phyloP scores from a whole-genome alignment of 768 basidiomycete genomes.

The Trametes coccinea region DNA sequence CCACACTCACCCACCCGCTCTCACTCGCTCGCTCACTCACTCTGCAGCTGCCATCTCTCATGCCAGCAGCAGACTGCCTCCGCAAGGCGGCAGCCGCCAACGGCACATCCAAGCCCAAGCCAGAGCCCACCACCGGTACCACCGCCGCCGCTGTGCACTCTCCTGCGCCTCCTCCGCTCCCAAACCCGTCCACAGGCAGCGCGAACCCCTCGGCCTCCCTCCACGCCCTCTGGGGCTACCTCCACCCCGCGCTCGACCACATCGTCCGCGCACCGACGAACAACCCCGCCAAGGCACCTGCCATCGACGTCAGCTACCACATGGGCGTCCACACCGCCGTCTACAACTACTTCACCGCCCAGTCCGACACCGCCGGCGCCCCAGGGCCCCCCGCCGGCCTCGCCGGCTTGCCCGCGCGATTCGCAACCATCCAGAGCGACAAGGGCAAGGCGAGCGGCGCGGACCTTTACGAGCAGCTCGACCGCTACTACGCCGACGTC shows the following conservation, averaged over 20 bases:
- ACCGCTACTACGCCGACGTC: constrained; percentile 65
- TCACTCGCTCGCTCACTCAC: neutral
- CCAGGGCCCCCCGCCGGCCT: constrained; percentile 9
- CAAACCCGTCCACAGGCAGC: constrained; percentile 41
- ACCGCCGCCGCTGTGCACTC: no score
- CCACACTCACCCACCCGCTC: neutral
- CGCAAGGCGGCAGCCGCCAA: neutral
- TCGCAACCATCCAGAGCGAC: constrained; percentile 25
- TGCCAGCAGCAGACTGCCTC: constrained; percentile 8
- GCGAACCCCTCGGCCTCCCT: constrained; percentile 75
- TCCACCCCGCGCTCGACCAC: constrained; percentile 74
- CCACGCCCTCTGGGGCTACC: constrained; percentile 71
- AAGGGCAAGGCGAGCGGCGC: constrained; percentile 49
- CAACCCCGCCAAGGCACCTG: constrained; percentile 59
- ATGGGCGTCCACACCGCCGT: constrained; percentile 80
- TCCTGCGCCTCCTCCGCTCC: constrained; percentile 25
- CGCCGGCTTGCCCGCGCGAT: constrained; percentile 21
- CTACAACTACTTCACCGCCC: constrained; percentile 68
- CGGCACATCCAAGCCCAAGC: constrained; percentile 2
- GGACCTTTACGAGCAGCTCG: constrained; percentile 73
- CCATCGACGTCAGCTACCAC: constrained; percentile 71
- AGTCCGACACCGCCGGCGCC: constrained; percentile 42
- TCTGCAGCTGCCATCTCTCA: neutral
- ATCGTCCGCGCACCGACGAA: constrained; percentile 72
- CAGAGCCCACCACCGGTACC: constrained; percentile 7